Evolutionary conservation across 306 rosid species (phyloP).

Genomic region (Malus sieversii): DNA sequence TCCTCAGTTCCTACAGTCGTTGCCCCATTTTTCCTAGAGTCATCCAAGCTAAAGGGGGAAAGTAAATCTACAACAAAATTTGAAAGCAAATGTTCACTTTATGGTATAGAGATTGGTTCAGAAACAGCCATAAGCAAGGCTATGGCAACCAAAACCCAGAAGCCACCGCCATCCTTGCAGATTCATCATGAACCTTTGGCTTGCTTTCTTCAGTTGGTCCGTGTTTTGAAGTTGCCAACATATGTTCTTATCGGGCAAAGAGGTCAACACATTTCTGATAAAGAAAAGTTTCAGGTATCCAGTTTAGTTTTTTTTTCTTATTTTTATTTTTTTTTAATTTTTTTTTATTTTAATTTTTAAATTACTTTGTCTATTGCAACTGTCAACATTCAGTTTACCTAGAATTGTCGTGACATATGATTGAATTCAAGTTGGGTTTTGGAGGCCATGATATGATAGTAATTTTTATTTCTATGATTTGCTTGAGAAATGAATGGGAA

Average conservation of each 20-base stretch:
- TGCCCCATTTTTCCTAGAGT: constrained; percentile 47
- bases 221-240: constrained; percentile 48
- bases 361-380: not conserved
- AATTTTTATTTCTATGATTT: not conserved
- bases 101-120: constrained; percentile 48
- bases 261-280: constrained; percentile 28
- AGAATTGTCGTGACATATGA: too few species aligned
- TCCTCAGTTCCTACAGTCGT: constrained; percentile 45
- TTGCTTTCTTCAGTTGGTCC: constrained; percentile 63
- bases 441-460: not conserved
- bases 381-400: not conserved
- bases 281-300: constrained; percentile 47
- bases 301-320: not conserved
- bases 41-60: constrained; percentile 55
- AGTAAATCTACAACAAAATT: constrained; percentile 26
- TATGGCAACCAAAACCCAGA: constrained; percentile 40
- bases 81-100: constrained; percentile 26
- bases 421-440: too few species aligned
- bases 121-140: constrained; percentile 37
- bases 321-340: too few species aligned
- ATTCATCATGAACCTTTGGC: constrained; percentile 59
- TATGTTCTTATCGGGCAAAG: constrained; percentile 48
- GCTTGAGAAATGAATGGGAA: not conserved
- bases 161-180: constrained; percentile 37
- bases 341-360: too few species aligned